Conservation (phyloP, 108 stramenopile species). For the Pseudonitzschia delicatissima region DNA sequence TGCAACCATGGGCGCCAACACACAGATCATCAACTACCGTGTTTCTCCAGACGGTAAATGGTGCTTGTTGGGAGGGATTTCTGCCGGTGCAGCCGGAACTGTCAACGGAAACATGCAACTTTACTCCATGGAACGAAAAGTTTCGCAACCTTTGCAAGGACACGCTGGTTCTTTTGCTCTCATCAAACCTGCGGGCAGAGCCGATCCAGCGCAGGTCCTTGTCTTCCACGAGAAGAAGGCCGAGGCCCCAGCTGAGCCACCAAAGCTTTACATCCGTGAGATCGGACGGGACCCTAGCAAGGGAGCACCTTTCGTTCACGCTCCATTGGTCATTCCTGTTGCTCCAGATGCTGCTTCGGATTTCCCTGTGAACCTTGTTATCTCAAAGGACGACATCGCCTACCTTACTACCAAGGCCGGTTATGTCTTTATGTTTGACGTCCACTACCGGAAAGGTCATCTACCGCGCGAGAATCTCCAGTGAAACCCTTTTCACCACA, state of each 20-base stretch:
- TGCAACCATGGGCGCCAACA: slow-evolving; percentile 75
- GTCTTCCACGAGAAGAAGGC: slow-evolving; percentile 97
- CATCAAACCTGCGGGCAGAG: slow-evolving; percentile 86
- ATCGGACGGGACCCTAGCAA: slow-evolving; percentile 95
- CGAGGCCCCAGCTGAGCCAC: slow-evolving; percentile 65
- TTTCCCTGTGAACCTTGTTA: slow-evolving; percentile 93
- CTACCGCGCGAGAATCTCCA: slow-evolving; percentile 93
- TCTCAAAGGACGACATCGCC: slow-evolving; percentile 93
- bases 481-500: slow-evolving; percentile 95
- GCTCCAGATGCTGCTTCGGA: slow-evolving; percentile 94
- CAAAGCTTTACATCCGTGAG: slow-evolving; percentile 95
- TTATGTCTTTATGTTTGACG: slow-evolving; percentile 97
- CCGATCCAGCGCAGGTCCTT: slow-evolving; percentile 89
- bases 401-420: slow-evolving; percentile 98
- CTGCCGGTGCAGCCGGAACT: slow-evolving; percentile 69
- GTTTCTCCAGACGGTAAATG: slow-evolving; percentile 95
- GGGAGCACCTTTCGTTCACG: slow-evolving; percentile 88
- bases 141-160: slow-evolving; percentile 94
- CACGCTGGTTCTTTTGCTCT: slow-evolving; percentile 93
- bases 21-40: slow-evolving; percentile 98
- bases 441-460: slow-evolving; percentile 94
- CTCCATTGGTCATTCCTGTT: slow-evolving; percentile 89
- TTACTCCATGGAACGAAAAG: slow-evolving; percentile 93
- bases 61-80: slow-evolving; percentile 96
- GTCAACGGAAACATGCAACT: slow-evolving; percentile 99